Evolutionary conservation across 257 asterid genomes (phyloP).

Genomic region (Rehmannia glutinosa): DNA sequence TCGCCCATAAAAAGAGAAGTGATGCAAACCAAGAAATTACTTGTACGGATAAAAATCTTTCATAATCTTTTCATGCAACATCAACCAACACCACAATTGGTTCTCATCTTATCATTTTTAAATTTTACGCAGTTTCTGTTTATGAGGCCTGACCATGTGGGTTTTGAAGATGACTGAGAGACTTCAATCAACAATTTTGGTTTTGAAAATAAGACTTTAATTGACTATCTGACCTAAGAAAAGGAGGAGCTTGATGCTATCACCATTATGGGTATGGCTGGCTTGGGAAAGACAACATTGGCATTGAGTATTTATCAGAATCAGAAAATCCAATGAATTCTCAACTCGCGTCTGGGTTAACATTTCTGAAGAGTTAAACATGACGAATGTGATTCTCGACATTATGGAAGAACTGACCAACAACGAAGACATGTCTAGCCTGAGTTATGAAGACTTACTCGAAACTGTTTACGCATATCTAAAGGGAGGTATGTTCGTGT

Average conservation of each 20-base stretch:
- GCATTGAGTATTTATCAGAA: slow-evolving; percentile 17
- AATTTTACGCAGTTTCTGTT: no score
- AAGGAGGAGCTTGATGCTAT: slow-evolving; percentile 4
- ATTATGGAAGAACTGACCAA: slow-evolving; percentile 2
- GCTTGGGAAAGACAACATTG: slow-evolving; percentile 31
- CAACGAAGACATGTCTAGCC: background rate
- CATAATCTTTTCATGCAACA: background rate
- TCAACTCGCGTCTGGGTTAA: slow-evolving; percentile 20
- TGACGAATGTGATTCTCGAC: slow-evolving; percentile 3
- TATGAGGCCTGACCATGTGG: no score
- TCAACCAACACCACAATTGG: no score
- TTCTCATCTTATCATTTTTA: no score
- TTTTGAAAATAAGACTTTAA: no score
- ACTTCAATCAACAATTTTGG: no score
- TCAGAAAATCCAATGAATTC: background rate
- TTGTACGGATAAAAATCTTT: no score
- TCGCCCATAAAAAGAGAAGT: no score
- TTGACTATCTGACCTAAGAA: background rate
- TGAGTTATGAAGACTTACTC: slow-evolving; percentile 11
- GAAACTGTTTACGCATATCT: background rate
- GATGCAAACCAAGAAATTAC: no score
- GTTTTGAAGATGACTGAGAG: slow-evolving; percentile 17
- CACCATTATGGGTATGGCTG: slow-evolving; percentile 32
- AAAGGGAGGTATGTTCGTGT: slow-evolving; percentile 21
- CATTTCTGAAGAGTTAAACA: slow-evolving; percentile 14